Evolutionary conservation across 352 stramenopile genomes (phyloP), one percentile per base, ranked within the genome.

Genomic region (Peronospora farinosa): DNA sequence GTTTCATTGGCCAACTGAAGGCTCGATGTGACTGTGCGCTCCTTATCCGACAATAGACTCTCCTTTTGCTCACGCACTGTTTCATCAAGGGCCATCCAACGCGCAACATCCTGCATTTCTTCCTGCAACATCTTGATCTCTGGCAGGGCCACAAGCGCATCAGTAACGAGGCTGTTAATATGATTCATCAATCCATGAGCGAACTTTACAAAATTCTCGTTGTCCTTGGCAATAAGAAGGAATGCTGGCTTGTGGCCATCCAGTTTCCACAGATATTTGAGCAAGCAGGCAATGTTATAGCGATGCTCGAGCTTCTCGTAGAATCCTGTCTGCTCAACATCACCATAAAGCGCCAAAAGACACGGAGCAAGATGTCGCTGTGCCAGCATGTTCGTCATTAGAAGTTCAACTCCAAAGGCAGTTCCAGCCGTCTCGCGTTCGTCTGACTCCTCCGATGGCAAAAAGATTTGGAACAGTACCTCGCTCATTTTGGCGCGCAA

Each of bases 101-200:
- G 72, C 2, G 74, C 45, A 5, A 87, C 67, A 31, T 92, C 69
- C 53, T 88, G 70, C 74, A 88, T 97, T 63, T 97, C 77, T 36
- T 96, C 70, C 60, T 98, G 94, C 6, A 97, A 60, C 27, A 74
- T 55, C 48, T 96, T 93, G 63, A 99, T 98, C 56, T 98, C 89
- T 0, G 91, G 90, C 21, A 99, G 55, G 19, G 95, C 97, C 43
- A 98, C 95, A 55, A 99, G 92, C 5, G 96, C 95, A 65, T 86
- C 89, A 0, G 91, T 96, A 28, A 99, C 95, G 27, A 98, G 67
- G 30, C 86, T 78, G 62, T 99, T 99, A 53, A 97, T 98, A 67
- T 99, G 95, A 69, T 99, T 99, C 65, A 99, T 97, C 53, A 99
- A 86, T 12, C 96, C 96, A 59, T 99, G 98, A 7, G 96, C 93